A percentile compares a stretch with the other conserved stretches of the same genome.
Evolutionary conservation across 768 basidiomycete genomes (phyloP).

Genomic region (Omphalotus guepiniiformis): DNA sequence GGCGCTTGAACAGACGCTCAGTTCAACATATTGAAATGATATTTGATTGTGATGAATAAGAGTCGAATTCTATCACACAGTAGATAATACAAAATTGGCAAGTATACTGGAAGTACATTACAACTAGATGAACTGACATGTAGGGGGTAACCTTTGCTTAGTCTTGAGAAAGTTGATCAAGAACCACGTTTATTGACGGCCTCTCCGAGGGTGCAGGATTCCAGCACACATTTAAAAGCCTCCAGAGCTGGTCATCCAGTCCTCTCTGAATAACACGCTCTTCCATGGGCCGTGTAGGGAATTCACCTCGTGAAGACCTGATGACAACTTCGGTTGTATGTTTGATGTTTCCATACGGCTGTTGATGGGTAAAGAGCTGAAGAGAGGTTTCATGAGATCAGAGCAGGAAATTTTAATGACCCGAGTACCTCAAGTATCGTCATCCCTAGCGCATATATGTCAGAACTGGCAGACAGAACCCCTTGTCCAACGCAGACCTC

Average conservation of each 20-base stretch:
- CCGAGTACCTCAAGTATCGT: slow-evolving; percentile 47
- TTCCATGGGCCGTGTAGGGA: slow-evolving; percentile 38
- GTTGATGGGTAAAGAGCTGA: slow-evolving; percentile 51
- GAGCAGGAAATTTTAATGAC: slow-evolving; percentile 1
- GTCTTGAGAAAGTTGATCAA: no score
- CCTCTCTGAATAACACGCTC: slow-evolving; percentile 33
- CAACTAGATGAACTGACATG: no score
- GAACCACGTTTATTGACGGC: no score
- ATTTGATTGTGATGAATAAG: no score
- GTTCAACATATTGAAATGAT: no score
- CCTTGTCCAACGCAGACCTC: slow-evolving; percentile 50
- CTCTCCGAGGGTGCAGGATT: slow-evolving; percentile 28
- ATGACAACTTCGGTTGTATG: slow-evolving; percentile 51
- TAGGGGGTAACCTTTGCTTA: no score
- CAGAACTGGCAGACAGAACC: slow-evolving; percentile 41
- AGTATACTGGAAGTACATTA: no score
- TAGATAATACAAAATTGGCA: no score
- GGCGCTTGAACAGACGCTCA: no score
- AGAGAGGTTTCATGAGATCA: background rate
- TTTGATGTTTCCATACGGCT: slow-evolving; percentile 46
- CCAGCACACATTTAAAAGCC: slow-evolving; percentile 42
- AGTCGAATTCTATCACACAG: no score
- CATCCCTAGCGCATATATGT: slow-evolving; percentile 56
- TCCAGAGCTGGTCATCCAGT: slow-evolving; percentile 43
- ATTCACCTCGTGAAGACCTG: slow-evolving; percentile 35